Base-by-base conservation (phyloP, 1,284 basidiomycete species). In the Volvariella surrecta region DNA sequence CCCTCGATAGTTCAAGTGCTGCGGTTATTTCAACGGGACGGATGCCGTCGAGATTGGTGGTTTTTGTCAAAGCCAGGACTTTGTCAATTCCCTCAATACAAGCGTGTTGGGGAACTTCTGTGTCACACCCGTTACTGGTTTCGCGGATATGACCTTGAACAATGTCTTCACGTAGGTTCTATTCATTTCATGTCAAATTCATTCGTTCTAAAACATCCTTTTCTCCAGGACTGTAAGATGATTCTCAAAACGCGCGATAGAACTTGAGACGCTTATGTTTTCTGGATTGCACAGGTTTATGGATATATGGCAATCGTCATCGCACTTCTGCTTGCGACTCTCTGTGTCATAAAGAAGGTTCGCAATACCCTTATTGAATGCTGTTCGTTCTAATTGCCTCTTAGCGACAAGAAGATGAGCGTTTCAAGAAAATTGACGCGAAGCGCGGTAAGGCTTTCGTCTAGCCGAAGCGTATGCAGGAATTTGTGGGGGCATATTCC, bases 361-460 rank as follows among this genome's bases (percentile, higher is more conserved):
- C 38, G 62, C 54, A 16, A 21, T 38, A 37, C 24, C 40, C 40
- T 20, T 10, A 10, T 17, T 6, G 3, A 35, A n/a, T 42, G 13
- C n/a, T 15, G 17, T 42, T 10, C 38, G 19, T 52, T 43, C 45
- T 54, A 45, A 48, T 43, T 35, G 42, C 47, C 39, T 28, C 21
- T 39, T 65, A 89, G 86, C 74, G 87, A 52, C 66, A 81, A 56
- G 82, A 89, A 61, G 71, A 76, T 45, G 82, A 86, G 51, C 79
- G 89, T 31, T 91, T 92, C 73, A 80, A 76, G 68, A 82, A 71
- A 65, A 92, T 92, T 52, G 88, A 92, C 54, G 75, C 76, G 48
- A 93, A 92, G 66, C 80, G 85, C 50, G 88, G 87, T 48, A 68
- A 71, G 48, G 85, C 86, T 48, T 92, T 92, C 56, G 88, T 91